Percentiles rank a stretch among this genome's conserved stretches.
Evolutionary conservation across 495 filamentous ascomycete genomes (phyloP).

Genomic region (Ascodesmis nigricans): DNA sequence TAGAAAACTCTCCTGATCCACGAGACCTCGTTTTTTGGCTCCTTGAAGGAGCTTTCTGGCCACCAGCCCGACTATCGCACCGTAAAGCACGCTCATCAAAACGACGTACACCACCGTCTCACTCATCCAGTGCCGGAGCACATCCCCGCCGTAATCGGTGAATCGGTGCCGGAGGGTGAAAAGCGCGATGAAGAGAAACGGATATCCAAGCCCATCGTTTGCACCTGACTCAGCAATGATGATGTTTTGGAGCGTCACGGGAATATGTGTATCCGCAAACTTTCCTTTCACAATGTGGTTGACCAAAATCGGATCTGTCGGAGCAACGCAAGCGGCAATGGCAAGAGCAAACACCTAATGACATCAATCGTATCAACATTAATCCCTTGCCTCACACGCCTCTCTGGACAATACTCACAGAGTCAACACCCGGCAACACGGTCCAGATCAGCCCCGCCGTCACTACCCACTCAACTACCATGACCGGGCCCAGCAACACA

Average conservation of each 20-base stretch:
- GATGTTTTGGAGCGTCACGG: constrained; percentile 58
- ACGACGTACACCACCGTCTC: constrained; percentile 78
- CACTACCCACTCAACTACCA: constrained; percentile 74
- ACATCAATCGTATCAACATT: too few species aligned
- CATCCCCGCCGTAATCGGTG: constrained; percentile 33
- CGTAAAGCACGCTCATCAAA: constrained; percentile 56
- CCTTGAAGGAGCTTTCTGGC: constrained; percentile 64
- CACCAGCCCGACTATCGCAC: constrained; percentile 52
- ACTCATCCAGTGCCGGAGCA: constrained; percentile 64
- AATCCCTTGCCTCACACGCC: not conserved
- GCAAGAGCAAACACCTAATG: constrained; percentile 43
- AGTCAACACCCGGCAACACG: constrained; percentile 3
- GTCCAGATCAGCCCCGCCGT: constrained; percentile 55
- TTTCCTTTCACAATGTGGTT: constrained; percentile 86
- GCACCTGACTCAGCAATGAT: constrained; percentile 80
- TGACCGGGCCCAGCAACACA: constrained; percentile 62
- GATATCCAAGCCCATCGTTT: constrained; percentile 86
- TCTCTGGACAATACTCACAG: constrained; percentile 1
- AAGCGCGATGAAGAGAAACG: constrained; percentile 66
- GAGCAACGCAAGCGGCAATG: constrained; percentile 66
- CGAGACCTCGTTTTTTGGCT: constrained; percentile 60
- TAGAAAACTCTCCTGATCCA: constrained; percentile 77
- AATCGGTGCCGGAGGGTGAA: constrained; percentile 76
- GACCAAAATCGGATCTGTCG: constrained; percentile 75
- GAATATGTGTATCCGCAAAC: constrained; percentile 78